Conservation (phyloP, 495 filamentous ascomycete genomes). For the Penicillium malachiteum region DNA sequence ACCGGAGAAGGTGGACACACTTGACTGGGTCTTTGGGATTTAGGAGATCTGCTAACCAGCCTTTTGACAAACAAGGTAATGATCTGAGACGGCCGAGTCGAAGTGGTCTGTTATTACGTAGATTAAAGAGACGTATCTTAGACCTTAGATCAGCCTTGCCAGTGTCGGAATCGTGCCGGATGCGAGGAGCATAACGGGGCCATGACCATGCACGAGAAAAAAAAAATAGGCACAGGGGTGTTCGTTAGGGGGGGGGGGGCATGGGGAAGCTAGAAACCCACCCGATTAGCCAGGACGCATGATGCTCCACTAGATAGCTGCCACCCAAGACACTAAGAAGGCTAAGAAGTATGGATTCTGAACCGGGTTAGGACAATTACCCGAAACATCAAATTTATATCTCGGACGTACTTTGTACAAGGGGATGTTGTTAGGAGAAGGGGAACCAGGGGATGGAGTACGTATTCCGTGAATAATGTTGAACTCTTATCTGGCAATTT, state of each 20-base stretch:
- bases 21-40: background rate
- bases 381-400: conserved; percentile 2
- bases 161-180: conserved; percentile 19
- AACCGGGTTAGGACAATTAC: background rate
- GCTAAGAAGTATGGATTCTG: conserved; percentile 4
- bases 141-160: conserved; percentile 29
- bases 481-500: background rate
- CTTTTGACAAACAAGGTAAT: conserved; percentile 21
- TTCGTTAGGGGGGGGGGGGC: conserved; percentile 34
- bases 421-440: background rate
- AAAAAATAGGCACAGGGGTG: conserved; percentile 31
- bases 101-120: background rate
- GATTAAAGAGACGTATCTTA: conserved; percentile 10
- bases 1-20: conserved; percentile 4
- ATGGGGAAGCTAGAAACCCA: conserved; percentile 38
- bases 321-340: conserved; percentile 28
- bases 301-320: conserved; percentile 36
- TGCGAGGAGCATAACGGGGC: conserved; percentile 24
- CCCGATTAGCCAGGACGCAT: conserved; percentile 37
- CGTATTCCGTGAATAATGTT: background rate
- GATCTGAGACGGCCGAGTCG: conserved; percentile 20
- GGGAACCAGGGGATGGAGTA: background rate
- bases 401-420: background rate
- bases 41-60: conserved; percentile 9
- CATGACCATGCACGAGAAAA: conserved; percentile 11